Percentiles rank a stretch among this genome's conserved stretches.
Evolutionary conservation across 139 green algal genomes (phyloP).

Genomic region (Chlorella sp.): DNA sequence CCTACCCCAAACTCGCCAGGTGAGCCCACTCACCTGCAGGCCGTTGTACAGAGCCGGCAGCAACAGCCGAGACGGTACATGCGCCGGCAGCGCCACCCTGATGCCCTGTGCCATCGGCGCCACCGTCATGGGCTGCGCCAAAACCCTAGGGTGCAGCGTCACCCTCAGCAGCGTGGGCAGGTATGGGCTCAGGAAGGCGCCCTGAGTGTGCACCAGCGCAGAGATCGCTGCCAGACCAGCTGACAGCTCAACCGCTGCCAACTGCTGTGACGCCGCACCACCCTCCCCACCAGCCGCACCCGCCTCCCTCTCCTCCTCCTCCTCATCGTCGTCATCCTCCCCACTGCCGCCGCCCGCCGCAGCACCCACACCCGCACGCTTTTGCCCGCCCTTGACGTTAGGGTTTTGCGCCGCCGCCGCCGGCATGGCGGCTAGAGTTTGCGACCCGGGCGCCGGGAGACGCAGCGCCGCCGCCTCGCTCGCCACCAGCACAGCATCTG

Average conservation of each 20-base stretch:
- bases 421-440: slow-evolving; percentile 1
- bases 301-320: background rate
- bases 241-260: slow-evolving; percentile 45
- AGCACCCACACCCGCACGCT: no score
- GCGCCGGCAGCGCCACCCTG: background rate
- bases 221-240: slow-evolving; percentile 53
- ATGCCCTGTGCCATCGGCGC: background rate
- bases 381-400: no score
- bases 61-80: slow-evolving; percentile 6
- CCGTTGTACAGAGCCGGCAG: slow-evolving; percentile 13
- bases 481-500: slow-evolving; percentile 13
- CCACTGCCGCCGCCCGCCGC: background rate
- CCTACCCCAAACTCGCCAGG: no score
- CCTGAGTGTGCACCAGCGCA: slow-evolving; percentile 51
- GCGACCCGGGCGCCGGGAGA: no score
- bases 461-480: background rate
- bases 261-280: slow-evolving; percentile 13
- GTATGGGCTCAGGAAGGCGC: slow-evolving; percentile 64
- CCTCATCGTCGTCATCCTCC: background rate
- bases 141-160: slow-evolving; percentile 48
- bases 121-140: background rate
- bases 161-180: slow-evolving; percentile 48
- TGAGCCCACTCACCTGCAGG: no score
- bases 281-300: background rate
- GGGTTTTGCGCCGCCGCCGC: background rate